Base-by-base conservation (phyloP, 2,329 filamentous ascomycete species). In the Botrytis byssoidea region DNA sequence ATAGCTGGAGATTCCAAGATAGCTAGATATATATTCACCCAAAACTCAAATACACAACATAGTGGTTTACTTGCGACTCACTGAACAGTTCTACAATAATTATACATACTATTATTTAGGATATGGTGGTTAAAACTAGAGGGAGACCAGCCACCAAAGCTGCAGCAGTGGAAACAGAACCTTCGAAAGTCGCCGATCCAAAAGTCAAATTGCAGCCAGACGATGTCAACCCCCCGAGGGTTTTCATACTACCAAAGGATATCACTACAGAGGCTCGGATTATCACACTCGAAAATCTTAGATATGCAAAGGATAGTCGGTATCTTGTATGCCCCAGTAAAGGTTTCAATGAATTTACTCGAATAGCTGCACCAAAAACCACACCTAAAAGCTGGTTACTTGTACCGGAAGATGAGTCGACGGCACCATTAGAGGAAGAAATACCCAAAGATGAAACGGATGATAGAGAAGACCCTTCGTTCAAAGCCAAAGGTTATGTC, bases 321-420 rank as follows among this genome's bases (percentile, higher is more conserved):
- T 92, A 90, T 79, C 84, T 92, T 22, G 84, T 89, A 46, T 91
- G 90, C 76, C 88, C 89, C 4, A 82, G 88, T 69, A 86, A 85
- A 1, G 90, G 89, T 73, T 85, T 92, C 74, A 90, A 89, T 83
- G 90, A 92, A 78, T 90, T 92, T 79, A 91, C 86, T 51, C 86
- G 83, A 77, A 84, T 91, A 75, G 81, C 85, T 3, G 84, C 86
- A 0, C 86, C 88, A 16, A 86, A 85, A 71, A 82, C 85, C 7
- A 84, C 82, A 1, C 89, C 89, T 4, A 84, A 87, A 71, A 92
- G 90, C 78, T 92, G 89, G 90, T 82, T 92, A 44, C 83, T 92
- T 68, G 32, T 74, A 48, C 44, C 63, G 72, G 51, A 74, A 44
- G 32, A 67, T 29, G 46, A 57, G 32, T 51, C 22, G 8, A 76